Percentiles rank a stretch among this genome's conserved stretches.
Evolutionary conservation across 83 land plant species (phyloP).

Genomic region (Thuja plicata): DNA sequence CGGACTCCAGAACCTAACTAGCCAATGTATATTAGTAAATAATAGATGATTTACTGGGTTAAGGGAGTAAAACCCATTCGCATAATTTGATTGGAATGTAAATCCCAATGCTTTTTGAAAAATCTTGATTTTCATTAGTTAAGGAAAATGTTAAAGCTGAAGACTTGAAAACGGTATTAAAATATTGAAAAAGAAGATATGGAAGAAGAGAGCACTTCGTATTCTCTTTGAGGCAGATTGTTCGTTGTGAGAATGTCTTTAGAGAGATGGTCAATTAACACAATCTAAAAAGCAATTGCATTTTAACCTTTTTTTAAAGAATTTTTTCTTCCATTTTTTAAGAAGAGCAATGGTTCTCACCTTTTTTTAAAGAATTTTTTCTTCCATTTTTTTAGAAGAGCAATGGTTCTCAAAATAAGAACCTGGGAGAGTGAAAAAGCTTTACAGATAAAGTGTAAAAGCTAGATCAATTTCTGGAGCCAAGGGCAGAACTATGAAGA

Average conservation of each 20-base stretch:
- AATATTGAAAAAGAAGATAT: background rate
- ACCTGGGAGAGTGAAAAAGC: no score
- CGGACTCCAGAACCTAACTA: slow-evolving; percentile 29
- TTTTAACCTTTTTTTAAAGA: background rate
- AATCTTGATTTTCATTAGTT: background rate
- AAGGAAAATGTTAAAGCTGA: background rate
- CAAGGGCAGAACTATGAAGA: background rate
- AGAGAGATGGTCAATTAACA: background rate
- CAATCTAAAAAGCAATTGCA: background rate
- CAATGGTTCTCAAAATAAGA: no score
- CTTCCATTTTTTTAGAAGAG: no score
- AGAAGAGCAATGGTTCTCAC: background rate
- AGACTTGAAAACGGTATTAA: background rate
- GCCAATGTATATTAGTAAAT: background rate
- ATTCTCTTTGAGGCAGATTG: background rate
- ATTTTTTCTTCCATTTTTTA: background rate
- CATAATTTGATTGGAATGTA: background rate
- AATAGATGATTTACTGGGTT: background rate
- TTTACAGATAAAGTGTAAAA: no score
- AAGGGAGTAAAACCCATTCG: background rate
- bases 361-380: no score
- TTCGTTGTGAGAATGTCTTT: background rate
- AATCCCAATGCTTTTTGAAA: background rate
- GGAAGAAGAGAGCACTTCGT: background rate
- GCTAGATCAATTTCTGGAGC: background rate